phyloP scores from a whole-genome alignment of 2,329 filamentous ascomycete species.

The Paecilomyces variotii region DNA sequence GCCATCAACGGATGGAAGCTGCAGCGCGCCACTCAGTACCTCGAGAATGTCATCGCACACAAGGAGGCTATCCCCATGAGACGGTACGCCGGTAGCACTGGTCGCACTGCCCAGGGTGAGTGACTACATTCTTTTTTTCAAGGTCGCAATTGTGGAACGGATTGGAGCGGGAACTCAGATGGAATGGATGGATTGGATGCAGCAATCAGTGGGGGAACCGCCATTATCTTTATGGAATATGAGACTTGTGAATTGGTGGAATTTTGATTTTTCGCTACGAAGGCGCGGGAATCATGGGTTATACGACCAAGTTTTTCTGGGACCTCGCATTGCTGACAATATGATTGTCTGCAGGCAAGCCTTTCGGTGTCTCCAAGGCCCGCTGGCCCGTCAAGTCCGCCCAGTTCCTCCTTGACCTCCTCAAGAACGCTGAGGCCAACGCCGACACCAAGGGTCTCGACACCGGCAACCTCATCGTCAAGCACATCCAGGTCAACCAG shows the following conservation, averaged over 20 bases:
- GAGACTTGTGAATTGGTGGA: background rate
- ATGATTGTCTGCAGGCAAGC: slow-evolving; percentile 64
- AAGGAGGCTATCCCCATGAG: slow-evolving; percentile 98
- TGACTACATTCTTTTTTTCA: slow-evolving; percentile 22
- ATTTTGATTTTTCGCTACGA: background rate
- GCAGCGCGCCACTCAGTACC: slow-evolving; percentile 87
- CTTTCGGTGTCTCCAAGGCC: slow-evolving; percentile 95
- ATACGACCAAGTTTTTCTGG: background rate
- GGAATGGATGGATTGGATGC: slow-evolving; percentile 1
- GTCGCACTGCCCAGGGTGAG: slow-evolving; percentile 96
- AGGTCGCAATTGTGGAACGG: background rate
- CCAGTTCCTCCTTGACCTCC: slow-evolving; percentile 92
- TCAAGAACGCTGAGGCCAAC: slow-evolving; percentile 96
- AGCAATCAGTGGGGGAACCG: slow-evolving; percentile 1
- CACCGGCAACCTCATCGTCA: slow-evolving; percentile 94
- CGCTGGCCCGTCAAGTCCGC: slow-evolving; percentile 99
- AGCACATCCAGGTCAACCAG: slow-evolving; percentile 99
- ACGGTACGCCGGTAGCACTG: slow-evolving; percentile 91
- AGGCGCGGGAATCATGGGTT: background rate
- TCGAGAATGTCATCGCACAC: slow-evolving; percentile 96
- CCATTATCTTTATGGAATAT: background rate
- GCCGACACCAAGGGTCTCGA: slow-evolving; percentile 96
- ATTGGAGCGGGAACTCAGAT: slow-evolving; percentile 7
- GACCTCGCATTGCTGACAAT: slow-evolving; percentile 10
- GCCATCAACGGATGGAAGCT: slow-evolving; percentile 99